These are phyloP conservation scores for Agarophyton chilense DNA, from an alignment of 23 red algal species.

Conservation along the genomic window DNA sequence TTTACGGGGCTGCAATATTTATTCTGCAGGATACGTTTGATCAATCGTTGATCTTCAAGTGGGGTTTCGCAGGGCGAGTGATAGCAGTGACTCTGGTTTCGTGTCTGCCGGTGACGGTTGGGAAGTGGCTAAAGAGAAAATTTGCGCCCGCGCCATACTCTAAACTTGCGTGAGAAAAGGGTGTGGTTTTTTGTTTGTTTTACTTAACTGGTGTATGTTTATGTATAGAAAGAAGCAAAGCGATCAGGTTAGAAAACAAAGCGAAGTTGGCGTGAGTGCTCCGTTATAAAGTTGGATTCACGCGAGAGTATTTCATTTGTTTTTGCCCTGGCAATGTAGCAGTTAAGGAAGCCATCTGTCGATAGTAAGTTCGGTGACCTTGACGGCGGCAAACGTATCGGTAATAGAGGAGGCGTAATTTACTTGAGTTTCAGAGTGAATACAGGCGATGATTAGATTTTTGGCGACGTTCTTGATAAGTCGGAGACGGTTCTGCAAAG, in stretches of 20 bases:
- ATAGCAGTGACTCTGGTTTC: constrained; percentile 80
- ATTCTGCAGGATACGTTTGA: constrained; percentile 79
- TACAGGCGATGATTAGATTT: constrained; percentile 47
- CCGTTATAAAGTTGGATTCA: no score
- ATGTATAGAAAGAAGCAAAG: not conserved
- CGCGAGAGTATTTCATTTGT: not conserved
- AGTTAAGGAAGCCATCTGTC: constrained; percentile 49
- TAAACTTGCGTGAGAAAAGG: constrained; percentile 70
- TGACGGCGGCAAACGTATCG: constrained; percentile 21
- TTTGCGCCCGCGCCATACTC: constrained; percentile 80
- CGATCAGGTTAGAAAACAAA: no score
- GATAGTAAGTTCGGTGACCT: constrained; percentile 48
- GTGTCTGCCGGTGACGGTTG: constrained; percentile 84
- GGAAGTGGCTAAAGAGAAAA: constrained; percentile 83
- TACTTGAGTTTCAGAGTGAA: not conserved
- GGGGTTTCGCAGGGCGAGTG: constrained; percentile 74
- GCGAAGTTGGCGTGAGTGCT: no score
- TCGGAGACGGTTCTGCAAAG: constrained; percentile 84
- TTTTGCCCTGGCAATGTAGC: no score
- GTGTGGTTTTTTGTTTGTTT: not conserved
- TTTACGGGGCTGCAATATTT: constrained; percentile 62
- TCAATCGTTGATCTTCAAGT: constrained; percentile 77
- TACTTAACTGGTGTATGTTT: constrained; percentile 2
- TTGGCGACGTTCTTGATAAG: constrained; percentile 88
- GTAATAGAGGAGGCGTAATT: not conserved